Evolutionary conservation across 306 rosid genomes (phyloP).

Genomic region (Ormosia semicastrata): DNA sequence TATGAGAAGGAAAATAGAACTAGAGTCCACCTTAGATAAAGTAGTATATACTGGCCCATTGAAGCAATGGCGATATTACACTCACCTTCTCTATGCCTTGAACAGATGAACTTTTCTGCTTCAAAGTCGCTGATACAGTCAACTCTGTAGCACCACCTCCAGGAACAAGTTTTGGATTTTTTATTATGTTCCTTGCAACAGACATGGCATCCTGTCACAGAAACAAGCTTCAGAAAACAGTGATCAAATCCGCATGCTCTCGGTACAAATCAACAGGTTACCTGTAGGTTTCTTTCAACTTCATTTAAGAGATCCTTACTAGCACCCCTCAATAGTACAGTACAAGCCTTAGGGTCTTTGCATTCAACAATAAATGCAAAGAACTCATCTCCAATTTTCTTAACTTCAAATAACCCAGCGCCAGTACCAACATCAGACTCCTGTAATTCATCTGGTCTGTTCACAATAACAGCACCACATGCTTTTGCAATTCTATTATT

Average conservation of each 20-base stretch:
- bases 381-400: slow-evolving; percentile 80
- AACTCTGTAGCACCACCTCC: slow-evolving; percentile 81
- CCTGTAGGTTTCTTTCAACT: slow-evolving; percentile 87
- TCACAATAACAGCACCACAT: slow-evolving; percentile 85
- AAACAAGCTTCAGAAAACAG: slow-evolving; percentile 31
- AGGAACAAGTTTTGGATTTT: slow-evolving; percentile 80
- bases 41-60: neutral
- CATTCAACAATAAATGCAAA: slow-evolving; percentile 76
- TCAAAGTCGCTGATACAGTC: slow-evolving; percentile 67
- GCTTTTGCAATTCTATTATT: slow-evolving; percentile 89
- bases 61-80: neutral
- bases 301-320: slow-evolving; percentile 83
- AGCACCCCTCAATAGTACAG: slow-evolving; percentile 78
- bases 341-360: slow-evolving; percentile 84
- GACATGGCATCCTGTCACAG: slow-evolving; percentile 72
- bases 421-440: slow-evolving; percentile 87
- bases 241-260: neutral
- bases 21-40: neutral
- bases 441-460: slow-evolving; percentile 82
- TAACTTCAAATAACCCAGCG: slow-evolving; percentile 79
- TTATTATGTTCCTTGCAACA: slow-evolving; percentile 75
- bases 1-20: neutral
- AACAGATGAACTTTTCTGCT: slow-evolving; percentile 71
- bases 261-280: slow-evolving; percentile 20
- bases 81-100: slow-evolving; percentile 74